Evolutionary conservation across 225 moss, liverwort and hornwort species (phyloP).

Genomic region (Marchantia paleacea): DNA sequence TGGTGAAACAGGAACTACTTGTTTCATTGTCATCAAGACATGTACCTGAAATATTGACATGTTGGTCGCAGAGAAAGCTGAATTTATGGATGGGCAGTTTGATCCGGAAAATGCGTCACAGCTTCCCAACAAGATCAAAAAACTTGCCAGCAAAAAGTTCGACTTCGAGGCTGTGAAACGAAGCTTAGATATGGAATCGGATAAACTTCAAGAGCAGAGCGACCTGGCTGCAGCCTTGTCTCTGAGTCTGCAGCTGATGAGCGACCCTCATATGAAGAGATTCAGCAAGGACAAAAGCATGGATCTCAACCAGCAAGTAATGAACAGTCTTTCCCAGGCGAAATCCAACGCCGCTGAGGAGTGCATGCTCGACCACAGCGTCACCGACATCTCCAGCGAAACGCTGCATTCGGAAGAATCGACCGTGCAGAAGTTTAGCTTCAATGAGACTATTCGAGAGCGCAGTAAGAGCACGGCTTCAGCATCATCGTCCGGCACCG

Average conservation of each 20-base stretch:
- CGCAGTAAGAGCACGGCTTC: constrained; percentile 30
- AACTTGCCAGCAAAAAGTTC: constrained; percentile 34
- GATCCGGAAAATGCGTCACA: constrained; percentile 34
- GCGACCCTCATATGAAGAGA: constrained; percentile 32
- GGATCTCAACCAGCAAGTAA: constrained; percentile 52
- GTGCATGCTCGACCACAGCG: constrained; percentile 37
- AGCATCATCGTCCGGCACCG: constrained; percentile 32
- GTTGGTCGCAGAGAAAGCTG: constrained; percentile 29
- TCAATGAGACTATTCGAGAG: constrained; percentile 23
- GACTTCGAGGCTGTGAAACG: constrained; percentile 39
- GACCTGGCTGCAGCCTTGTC: constrained; percentile 41
- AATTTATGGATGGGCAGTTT: constrained; percentile 18
- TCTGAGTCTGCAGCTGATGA: constrained; percentile 42
- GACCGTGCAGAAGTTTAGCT: constrained; percentile 29
- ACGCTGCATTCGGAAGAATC: constrained; percentile 46
- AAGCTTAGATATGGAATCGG: constrained; percentile 25
- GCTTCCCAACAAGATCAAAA: constrained; percentile 15
- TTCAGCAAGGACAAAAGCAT: constrained; percentile 53
- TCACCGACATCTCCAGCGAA: constrained; percentile 42
- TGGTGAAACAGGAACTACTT: background rate
- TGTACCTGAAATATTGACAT: background rate
- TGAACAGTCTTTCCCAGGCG: constrained; percentile 49
- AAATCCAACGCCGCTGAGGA: constrained; percentile 40
- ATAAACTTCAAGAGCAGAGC: constrained; percentile 37
- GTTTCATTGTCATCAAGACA: no score